Base-by-base conservation (phyloP, 495 filamentous ascomycete species). In the Penicillium silybi region DNA sequence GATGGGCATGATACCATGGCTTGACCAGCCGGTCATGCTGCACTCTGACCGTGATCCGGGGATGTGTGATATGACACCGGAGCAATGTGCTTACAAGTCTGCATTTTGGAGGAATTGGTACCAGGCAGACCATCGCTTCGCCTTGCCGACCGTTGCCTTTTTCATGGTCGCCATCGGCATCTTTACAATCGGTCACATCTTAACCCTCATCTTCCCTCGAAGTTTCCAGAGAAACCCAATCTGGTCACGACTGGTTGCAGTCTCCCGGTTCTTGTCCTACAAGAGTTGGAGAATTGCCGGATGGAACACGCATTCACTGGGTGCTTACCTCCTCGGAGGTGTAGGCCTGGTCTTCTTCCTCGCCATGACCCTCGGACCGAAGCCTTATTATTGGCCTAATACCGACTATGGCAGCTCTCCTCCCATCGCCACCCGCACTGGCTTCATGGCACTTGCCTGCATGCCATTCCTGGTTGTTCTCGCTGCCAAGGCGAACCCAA, bases 371-470 rank as follows among this genome's bases (percentile, higher is more conserved):
- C 65, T 83, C 8, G 70, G 67, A 17, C 75, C 79, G 2, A 54
- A 70, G 44, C 80, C 81, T 0, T 83, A 83, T 48, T 84, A 84
- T 62, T 83, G 80, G 78, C 73, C 79, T 2, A 78, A 76, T 35
- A 71, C 65, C 4, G 59, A 51, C 34, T 81, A 71, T 46, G 80
- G 78, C 7, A 60, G 56, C 15, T 73, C 68, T n/a, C 79, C 80
- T 10, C 78, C 80, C 3, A 67, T 81, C 25, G 76, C 78, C 4
- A 77, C 78, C 0, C 58, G 80, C 16, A 53, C 74, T 0, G 81
- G 79, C 8, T 78, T 74, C 63, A 76, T 83, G 71, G 71, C 78
- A 6, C 39, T 78, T 10, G 80, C 74, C 0, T 69, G 72, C 40
- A 50, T 81, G 20, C 80, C 81, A 1, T 77, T 83, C 46, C 53